Base-by-base conservation (phyloP, 2,329 filamentous ascomycete species). In the Xylariaceae sp. region DNA sequence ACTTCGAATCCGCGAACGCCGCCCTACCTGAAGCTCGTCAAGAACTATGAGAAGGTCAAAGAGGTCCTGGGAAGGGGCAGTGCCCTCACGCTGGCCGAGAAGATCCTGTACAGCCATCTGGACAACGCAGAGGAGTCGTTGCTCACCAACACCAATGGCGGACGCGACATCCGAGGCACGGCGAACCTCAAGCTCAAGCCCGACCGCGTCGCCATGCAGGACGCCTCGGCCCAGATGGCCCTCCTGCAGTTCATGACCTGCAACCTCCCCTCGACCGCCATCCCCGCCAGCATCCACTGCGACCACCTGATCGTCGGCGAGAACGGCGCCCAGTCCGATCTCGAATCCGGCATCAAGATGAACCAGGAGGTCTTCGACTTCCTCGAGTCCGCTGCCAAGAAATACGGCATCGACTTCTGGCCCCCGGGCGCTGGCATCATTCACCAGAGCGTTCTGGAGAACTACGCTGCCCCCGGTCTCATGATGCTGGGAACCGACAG, bases 401-500 rank as follows among this genome's bases (percentile, higher is more conserved):
- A 84, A 63, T 95, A 92, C 57, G 89, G 89, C 31, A 92, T 95
- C 61, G 88, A 95, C 62, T 95, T 95, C 59, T 95, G 88, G 89
- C 87, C 88, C 2, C 88, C 88, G 0, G 89, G 89, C 44, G 88
- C 89, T 6, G 89, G 88, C 48, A 95, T 95, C 51, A 95, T 98
- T 51, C 92, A 98, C 67, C 92, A 98, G 74, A 94, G 87, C 36
- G 92, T 98, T 15, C 68, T 98, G 54, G 92, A 98, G 70, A 97
- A 98, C 68, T 98, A 98, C 61, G 86, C 89, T 23, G 81, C 90
- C n/a, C 92, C 92, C 14, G 92, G 92, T 34, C 67, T 97, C 53
- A 96, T 98, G 89, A 97, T 98, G 88, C 76, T 98, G 28, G 92
- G 92, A 40, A 98, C 92, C 19, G 92, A 98, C 65, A 94, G 87